Percentiles rank a stretch among this genome's conserved stretches.
Evolutionary conservation across 2,329 filamentous ascomycete species (phyloP).

Genomic region (Fusarium hainanense): DNA sequence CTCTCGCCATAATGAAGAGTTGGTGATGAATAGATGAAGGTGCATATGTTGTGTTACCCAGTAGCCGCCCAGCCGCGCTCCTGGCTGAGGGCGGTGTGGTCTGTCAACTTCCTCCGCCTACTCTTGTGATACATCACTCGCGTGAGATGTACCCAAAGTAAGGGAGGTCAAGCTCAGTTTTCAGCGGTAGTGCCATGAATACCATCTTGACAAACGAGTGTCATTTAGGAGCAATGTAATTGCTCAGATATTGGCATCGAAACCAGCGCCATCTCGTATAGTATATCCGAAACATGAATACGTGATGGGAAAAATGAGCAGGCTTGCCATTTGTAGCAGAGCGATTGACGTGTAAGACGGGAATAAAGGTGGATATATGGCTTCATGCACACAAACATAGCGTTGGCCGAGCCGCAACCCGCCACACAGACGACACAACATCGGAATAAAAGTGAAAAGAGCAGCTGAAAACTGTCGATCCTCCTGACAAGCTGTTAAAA

Average conservation of each 20-base stretch:
- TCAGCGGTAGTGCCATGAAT: too few species aligned
- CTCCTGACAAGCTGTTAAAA: too few species aligned
- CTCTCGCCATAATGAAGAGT: too few species aligned
- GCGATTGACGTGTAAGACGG: background rate
- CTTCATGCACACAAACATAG: background rate
- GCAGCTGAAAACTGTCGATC: background rate
- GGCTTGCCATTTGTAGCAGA: background rate
- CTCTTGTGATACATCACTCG: background rate
- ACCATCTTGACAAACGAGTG: background rate
- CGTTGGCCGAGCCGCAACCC: too few species aligned
- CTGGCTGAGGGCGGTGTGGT: background rate
- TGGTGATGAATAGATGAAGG: background rate
- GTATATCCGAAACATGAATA: background rate
- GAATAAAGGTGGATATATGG: background rate
- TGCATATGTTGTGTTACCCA: background rate
- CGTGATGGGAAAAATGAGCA: accelerated
- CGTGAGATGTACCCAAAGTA: background rate
- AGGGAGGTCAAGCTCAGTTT: too few species aligned
- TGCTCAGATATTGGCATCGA: background rate
- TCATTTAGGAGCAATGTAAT: accelerated
- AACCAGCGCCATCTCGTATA: too few species aligned
- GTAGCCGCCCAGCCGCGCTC: background rate
- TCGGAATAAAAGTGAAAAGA: background rate
- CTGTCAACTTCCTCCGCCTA: background rate
- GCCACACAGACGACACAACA: background rate